Base-by-base conservation (phyloP, 2,329 filamentous ascomycete species). In the Cryphonectria naterciae region DNA sequence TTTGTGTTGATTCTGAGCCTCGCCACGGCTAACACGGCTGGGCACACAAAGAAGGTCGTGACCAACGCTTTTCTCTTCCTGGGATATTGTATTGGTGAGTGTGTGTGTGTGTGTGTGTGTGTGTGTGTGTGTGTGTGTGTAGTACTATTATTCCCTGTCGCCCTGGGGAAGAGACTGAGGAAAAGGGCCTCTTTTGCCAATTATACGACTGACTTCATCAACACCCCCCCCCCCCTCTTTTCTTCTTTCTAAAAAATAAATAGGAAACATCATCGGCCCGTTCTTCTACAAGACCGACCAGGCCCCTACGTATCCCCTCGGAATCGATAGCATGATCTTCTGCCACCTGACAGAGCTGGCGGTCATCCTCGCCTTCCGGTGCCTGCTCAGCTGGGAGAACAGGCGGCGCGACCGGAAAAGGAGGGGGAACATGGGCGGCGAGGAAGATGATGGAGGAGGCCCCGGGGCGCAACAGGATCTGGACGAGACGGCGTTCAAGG, bases 201-300 rank as follows among this genome's bases (percentile, higher is more conserved):
- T 10, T 13, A 11, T 32, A 32, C 32, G 10, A 39, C 37, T 39
- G 37, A 39, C 10, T 39, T 32, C 32, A 32, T 32, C 32, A n/a
- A 10, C 6, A 39, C 8, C 10, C 37, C 10, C 2, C 37, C 37
- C 37, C 10, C 32, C 32, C 32, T 4, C 2, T 10, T 39, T 39
- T 39, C 37, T 3, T 39, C 11, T 11, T 39, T 0, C 37, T 11
- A 11, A 39, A 13, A 39, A 39, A 32, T 32, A 32, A 58, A 80
- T 83, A 0, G 89, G 89, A 0, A 91, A 91, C 75, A 86, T 89
- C 10, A 85, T 88, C 49, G 88, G 86, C 0, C 88, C 88, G 0
- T 88, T 90, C 75, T 83, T 89, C 2, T 91, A 90, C 80, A 80
- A 87, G 22, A 79, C 82, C n/a, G 79, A 78, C 60, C 87, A 92